Percentiles rank a stretch among this genome's conserved stretches.
These are phyloP conservation scores for Psophocarpus tetragonolobus DNA, from an alignment of 306 rosid genomes.

Conservation along the genomic window DNA sequence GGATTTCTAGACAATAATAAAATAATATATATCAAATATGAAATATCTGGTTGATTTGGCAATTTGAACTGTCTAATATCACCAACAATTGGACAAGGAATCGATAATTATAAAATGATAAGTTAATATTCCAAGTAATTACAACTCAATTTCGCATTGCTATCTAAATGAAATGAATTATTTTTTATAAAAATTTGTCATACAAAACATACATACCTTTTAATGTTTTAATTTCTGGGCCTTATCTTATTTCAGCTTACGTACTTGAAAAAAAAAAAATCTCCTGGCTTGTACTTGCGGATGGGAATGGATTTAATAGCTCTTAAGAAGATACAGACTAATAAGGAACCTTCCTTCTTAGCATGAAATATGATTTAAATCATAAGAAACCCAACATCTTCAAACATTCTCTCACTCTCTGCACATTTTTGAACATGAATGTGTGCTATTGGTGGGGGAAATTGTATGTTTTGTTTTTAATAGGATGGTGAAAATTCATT, in stretches of 20 bases:
- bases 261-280: not conserved
- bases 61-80: not conserved
- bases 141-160: not conserved
- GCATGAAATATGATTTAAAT: not conserved
- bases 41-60: not conserved
- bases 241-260: not conserved
- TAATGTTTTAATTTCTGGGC: not conserved
- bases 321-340: not conserved
- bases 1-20: not conserved
- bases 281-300: not conserved
- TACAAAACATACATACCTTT: not conserved
- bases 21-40: not conserved
- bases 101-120: not conserved
- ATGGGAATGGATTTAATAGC: not conserved
- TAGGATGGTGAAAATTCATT: not conserved
- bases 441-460: not conserved
- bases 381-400: not conserved
- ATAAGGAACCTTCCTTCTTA: not conserved
- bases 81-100: not conserved
- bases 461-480: not conserved
- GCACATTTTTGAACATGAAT: not conserved
- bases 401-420: not conserved
- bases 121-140: constrained; percentile 6
- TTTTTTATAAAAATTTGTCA: not conserved
- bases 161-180: not conserved